Conservation (phyloP, 768 basidiomycete species). For the Phylloporus scabripes region DNA sequence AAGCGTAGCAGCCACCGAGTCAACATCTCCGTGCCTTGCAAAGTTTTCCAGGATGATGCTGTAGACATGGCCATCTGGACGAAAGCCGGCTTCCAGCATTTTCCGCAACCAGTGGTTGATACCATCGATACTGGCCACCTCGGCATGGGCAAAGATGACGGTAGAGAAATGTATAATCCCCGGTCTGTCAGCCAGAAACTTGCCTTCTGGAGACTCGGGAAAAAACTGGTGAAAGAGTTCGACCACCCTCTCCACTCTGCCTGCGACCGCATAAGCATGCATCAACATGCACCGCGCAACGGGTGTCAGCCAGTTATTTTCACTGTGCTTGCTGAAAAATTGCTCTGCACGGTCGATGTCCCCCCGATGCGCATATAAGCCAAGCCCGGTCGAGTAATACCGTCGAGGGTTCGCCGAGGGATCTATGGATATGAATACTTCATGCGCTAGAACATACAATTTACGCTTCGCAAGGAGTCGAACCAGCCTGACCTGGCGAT, state of each 20-base stretch:
- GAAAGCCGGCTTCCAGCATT: slow-evolving; percentile 44
- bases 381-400: slow-evolving; percentile 42
- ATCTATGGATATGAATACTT: slow-evolving; percentile 35
- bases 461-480: slow-evolving; percentile 39
- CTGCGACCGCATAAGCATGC: slow-evolving; percentile 48
- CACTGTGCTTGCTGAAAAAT: slow-evolving; percentile 36
- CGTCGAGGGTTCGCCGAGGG: slow-evolving; percentile 13
- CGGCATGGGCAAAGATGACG: slow-evolving; percentile 51
- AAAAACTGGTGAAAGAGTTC: slow-evolving; percentile 54
- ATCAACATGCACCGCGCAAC: slow-evolving; percentile 44
- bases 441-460: slow-evolving; percentile 39
- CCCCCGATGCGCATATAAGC: slow-evolving; percentile 50
- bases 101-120: slow-evolving; percentile 50
- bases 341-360: slow-evolving; percentile 39
- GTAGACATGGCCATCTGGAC: slow-evolving; percentile 53
- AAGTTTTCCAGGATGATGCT: slow-evolving; percentile 57
- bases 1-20: slow-evolving; percentile 44
- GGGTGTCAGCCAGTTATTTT: slow-evolving; percentile 21
- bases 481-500: slow-evolving; percentile 34
- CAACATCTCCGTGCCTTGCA: slow-evolving; percentile 49
- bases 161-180: slow-evolving; percentile 48
- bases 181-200: slow-evolving; percentile 34
- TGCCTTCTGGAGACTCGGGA: slow-evolving; percentile 31
- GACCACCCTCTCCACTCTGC: slow-evolving; percentile 37
- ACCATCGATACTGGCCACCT: slow-evolving; percentile 40